phyloP scores from a whole-genome alignment of 2,329 filamentous ascomycete species.

The Phoma sp. region DNA sequence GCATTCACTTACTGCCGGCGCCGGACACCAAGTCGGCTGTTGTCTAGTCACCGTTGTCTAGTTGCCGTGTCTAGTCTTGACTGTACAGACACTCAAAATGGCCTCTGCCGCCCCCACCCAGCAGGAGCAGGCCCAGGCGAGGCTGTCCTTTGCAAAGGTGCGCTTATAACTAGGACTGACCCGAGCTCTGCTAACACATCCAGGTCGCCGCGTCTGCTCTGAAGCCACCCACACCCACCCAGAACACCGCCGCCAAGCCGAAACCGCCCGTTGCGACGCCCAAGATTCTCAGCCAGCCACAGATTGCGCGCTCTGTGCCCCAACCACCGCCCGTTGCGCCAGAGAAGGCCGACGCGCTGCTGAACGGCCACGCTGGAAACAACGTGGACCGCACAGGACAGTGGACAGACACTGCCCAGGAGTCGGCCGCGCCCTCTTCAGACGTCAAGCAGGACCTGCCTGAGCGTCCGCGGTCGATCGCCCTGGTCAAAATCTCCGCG shows the following conservation, averaged over 20 bases:
- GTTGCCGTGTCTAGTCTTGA: too few species aligned
- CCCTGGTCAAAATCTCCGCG: conserved; percentile 40
- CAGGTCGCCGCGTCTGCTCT: conserved; percentile 53
- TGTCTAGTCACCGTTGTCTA: too few species aligned
- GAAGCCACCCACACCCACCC: conserved; percentile 33
- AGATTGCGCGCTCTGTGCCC: conserved; percentile 28
- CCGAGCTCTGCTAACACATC: conserved; percentile 21
- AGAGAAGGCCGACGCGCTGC: conserved; percentile 17
- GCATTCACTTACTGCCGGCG: too few species aligned
- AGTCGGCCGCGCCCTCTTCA: conserved; percentile 27
- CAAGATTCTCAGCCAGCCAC: conserved; percentile 28
- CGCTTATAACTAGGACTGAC: conserved; percentile 22
- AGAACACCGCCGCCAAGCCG: conserved; percentile 29
- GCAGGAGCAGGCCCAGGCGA: conserved; percentile 48
- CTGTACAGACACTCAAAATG: too few species aligned
- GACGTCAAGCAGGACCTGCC: conserved; percentile 57
- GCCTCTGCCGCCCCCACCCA: conserved; percentile 41
- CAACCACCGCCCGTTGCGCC: conserved; percentile 25
- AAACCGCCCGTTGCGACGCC: conserved; percentile 39
- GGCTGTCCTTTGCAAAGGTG: conserved; percentile 81
- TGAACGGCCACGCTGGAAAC: conserved; percentile 17
- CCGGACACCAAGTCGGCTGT: background rate
- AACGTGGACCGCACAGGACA: conserved; percentile 31
- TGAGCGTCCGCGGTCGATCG: conserved; percentile 39
- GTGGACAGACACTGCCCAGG: conserved; percentile 32